Percentiles rank a stretch among this genome's conserved stretches.
Conservation (phyloP, 225 moss, liverwort and hornwort genomes). For the Polytrichum formosum region DNA sequence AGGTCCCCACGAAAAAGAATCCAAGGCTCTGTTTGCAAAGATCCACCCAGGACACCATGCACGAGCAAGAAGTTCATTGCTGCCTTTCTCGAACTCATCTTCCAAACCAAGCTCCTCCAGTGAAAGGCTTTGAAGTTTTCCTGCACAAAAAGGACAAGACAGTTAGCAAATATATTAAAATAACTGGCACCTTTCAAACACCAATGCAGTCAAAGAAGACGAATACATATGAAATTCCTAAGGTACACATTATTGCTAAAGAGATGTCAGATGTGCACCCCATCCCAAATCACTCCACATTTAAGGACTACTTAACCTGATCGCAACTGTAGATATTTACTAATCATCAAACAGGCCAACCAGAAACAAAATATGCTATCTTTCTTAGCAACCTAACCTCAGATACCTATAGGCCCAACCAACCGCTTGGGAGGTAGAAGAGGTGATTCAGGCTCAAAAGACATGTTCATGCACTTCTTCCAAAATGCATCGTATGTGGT, state of each 20-base stretch:
- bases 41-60: slow-evolving; percentile 95
- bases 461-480: slow-evolving; percentile 95
- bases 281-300: neutral
- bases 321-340: neutral
- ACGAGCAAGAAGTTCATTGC: slow-evolving; percentile 82
- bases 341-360: neutral
- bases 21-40: slow-evolving; percentile 78
- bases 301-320: neutral
- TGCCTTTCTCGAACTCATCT: slow-evolving; percentile 82
- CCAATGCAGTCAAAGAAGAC: too few species aligned
- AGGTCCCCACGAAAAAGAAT: slow-evolving; percentile 62
- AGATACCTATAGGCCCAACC: slow-evolving; percentile 51
- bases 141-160: slow-evolving; percentile 24
- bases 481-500: slow-evolving; percentile 79
- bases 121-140: slow-evolving; percentile 30
- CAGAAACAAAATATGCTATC: neutral
- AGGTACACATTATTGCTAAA: neutral
- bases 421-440: slow-evolving; percentile 76
- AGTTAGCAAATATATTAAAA: neutral
- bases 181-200: neutral
- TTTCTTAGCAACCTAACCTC: neutral
- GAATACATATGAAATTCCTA: too few species aligned
- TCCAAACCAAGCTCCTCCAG: slow-evolving; percentile 78
- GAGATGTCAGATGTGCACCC: neutral
- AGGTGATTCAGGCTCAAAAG: slow-evolving; percentile 91